Percentiles rank a stretch among this genome's conserved stretches.
phyloP scores from a whole-genome alignment of 2,329 filamentous ascomycete species.

The Dactylellina cionopaga region DNA sequence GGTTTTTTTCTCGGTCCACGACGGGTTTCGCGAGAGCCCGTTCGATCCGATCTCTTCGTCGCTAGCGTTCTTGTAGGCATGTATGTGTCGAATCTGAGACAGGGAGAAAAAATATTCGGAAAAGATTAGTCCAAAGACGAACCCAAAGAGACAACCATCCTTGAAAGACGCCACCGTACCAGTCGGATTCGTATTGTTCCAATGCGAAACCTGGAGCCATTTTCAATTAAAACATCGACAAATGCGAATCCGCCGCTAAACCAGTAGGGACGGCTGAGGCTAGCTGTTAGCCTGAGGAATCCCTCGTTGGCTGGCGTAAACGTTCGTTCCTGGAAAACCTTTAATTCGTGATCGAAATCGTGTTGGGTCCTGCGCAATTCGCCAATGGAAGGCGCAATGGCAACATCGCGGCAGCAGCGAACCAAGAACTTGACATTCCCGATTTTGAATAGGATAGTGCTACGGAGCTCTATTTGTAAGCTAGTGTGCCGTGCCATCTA shows the following conservation, averaged over 20 bases:
- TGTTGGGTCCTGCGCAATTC: constrained; percentile 51
- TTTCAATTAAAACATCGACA: constrained; percentile 55
- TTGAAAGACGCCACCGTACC: too few species aligned
- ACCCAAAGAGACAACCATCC: too few species aligned
- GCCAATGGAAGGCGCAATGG: constrained; percentile 55
- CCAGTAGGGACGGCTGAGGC: constrained; percentile 55
- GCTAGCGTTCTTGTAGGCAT: constrained; percentile 15
- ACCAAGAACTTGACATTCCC: constrained; percentile 54
- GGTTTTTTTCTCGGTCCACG: constrained; percentile 54
- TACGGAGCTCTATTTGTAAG: constrained; percentile 32
- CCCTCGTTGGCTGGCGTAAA: constrained; percentile 46
- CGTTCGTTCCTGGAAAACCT: constrained; percentile 52
- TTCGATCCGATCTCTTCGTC: constrained; percentile 34
- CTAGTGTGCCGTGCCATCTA: constrained; percentile 14
- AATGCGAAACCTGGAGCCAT: constrained; percentile 53
- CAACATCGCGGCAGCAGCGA: constrained; percentile 56
- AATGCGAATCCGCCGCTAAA: constrained; percentile 56
- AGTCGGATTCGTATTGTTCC: constrained; percentile 53
- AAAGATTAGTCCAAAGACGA: too few species aligned
- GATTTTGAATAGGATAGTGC: constrained; percentile 54
- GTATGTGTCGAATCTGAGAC: constrained; percentile 29
- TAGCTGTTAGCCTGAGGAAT: constrained; percentile 55
- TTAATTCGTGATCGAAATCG: constrained; percentile 52
- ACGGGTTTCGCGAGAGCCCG: constrained; percentile 53
- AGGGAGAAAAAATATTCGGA: constrained; percentile 7